Conservation (phyloP, 768 basidiomycete species). For the Tylopilus balloui region DNA sequence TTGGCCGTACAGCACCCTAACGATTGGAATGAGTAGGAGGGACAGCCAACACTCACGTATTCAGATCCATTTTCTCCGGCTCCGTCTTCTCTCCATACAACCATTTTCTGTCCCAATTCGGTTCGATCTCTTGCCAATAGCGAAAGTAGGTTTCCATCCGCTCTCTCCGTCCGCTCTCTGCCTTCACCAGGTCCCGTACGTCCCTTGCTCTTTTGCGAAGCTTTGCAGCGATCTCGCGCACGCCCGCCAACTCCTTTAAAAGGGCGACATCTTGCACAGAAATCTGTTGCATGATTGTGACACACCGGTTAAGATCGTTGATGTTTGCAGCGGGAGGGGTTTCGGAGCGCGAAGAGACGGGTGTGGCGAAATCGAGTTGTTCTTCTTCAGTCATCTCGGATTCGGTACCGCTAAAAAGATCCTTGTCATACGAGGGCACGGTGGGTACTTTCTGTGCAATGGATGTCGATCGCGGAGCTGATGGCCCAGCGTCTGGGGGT, state of each 20-base stretch:
- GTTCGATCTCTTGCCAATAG: conserved; percentile 26
- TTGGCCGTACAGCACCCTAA: neutral
- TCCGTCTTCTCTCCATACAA: conserved; percentile 15
- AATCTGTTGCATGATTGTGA: conserved; percentile 26
- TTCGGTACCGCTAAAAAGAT: conserved; percentile 19
- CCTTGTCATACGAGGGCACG: neutral
- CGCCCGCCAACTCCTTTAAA: conserved; percentile 5
- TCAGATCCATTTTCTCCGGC: neutral
- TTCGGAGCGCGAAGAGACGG: conserved; percentile 21
- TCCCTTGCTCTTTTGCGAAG: conserved; percentile 20
- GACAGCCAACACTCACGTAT: conserved; percentile 2
- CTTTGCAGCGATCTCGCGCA: conserved; percentile 17
- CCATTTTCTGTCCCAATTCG: conserved; percentile 25
- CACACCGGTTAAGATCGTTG: conserved; percentile 19
- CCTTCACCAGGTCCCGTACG: conserved; percentile 21
- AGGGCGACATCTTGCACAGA: conserved; percentile 15
- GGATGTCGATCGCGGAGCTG: neutral
- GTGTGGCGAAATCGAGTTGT: conserved; percentile 18
- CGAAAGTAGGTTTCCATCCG: conserved; percentile 27
- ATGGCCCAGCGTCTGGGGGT: neutral
- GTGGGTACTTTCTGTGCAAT: neutral
- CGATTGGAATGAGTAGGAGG: conserved; percentile 1
- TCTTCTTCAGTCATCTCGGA: conserved; percentile 23
- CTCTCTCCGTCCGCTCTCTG: conserved; percentile 22
- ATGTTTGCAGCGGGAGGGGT: conserved; percentile 19